Conservation (phyloP, 1,284 basidiomycete genomes). For the Grifola frondosa region DNA sequence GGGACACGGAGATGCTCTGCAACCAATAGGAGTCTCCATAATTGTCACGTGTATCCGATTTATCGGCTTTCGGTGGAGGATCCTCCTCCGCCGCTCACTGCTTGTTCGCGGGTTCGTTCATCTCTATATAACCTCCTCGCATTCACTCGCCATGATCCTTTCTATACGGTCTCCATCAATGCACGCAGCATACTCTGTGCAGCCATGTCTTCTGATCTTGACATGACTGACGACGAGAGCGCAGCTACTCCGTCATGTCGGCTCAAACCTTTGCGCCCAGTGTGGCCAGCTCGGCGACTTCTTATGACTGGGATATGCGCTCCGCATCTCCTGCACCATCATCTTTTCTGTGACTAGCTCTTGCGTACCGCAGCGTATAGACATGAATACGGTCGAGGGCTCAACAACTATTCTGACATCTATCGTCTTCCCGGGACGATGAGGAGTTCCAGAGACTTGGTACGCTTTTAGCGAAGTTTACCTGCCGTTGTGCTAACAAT, state of each 20-base stretch:
- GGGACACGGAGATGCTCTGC: too few relatives aligned
- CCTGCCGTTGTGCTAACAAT: conserved; percentile 1
- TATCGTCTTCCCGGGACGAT: conserved; percentile 73
- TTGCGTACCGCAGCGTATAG: conserved; percentile 56
- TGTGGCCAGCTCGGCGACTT: conserved; percentile 39
- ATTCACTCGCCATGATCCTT: conserved; percentile 7
- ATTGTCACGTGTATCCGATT: too few relatives aligned
- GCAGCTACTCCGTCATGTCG: conserved; percentile 37
- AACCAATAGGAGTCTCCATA: too few relatives aligned
- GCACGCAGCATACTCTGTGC: conserved; percentile 10
- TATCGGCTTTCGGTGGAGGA: too few relatives aligned
- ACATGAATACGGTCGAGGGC: conserved; percentile 63
- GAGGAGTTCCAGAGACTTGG: conserved; percentile 70
- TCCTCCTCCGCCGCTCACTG: too few relatives aligned
- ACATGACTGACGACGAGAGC: conserved; percentile 27
- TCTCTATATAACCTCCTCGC: conserved; percentile 8
- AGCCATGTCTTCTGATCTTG: conserved; percentile 11
- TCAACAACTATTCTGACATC: conserved; percentile 77
- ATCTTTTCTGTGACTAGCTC: conserved; percentile 67
- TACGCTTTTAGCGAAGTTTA: conserved; percentile 31
- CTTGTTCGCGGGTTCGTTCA: conserved; percentile 7
- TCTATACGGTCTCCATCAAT: conserved; percentile 13
- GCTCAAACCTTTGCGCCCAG: conserved; percentile 42
- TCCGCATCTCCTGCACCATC: conserved; percentile 66
- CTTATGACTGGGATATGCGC: conserved; percentile 44